Base-by-base conservation (phyloP, 163 green algal genomes). In the Prototheca wickerhamii region DNA sequence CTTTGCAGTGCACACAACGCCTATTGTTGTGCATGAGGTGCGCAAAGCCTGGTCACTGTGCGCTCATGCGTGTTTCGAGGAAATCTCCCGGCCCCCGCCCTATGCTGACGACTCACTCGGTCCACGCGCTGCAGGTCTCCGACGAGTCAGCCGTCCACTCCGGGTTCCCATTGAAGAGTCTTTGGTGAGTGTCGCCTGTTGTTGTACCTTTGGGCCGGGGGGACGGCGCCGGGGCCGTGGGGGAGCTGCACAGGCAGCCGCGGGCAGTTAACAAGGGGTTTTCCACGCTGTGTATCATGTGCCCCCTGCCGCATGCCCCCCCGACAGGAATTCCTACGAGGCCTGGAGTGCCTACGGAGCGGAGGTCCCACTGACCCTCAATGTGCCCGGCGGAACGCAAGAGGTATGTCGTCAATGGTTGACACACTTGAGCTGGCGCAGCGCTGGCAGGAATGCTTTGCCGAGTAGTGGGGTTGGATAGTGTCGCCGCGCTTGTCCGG, bases 261-360 rank as follows among this genome's bases (percentile, higher is more conserved):
- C n/a, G n/a, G n/a, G n/a, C n/a, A n/a, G n/a, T n/a, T n/a, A n/a
- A n/a, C n/a, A n/a, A n/a, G n/a, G n/a, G n/a, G n/a, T n/a, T n/a
- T n/a, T n/a, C n/a, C n/a, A n/a, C n/a, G n/a, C n/a, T n/a, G n/a
- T n/a, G n/a, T n/a, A n/a, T n/a, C n/a, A n/a, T n/a, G n/a, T n/a
- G n/a, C n/a, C n/a, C n/a, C 57, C 30, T 53, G 35, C 58, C 42
- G 17, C n/a, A 31, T 28, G 25, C 64, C 37, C 56, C 57, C 4
- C 33, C 10, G 54, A 34, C 68, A 74, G 68, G 68, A 28, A 64
- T 51, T 43, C 61, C 30, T 76, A 68, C 30, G 72, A 79, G 42
- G 64, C 52, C 25, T 73, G 63, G 72, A 73, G 63, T 44, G 63
- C 63, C 20, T 76, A 73, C 57, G 72, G 72, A 21, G 63, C 63